A percentile compares a stretch with the other conserved stretches of the same genome.
These are phyloP conservation scores for Anisogramma anomala DNA, from an alignment of 2,329 filamentous ascomycete genomes.

Conservation along the genomic window DNA sequence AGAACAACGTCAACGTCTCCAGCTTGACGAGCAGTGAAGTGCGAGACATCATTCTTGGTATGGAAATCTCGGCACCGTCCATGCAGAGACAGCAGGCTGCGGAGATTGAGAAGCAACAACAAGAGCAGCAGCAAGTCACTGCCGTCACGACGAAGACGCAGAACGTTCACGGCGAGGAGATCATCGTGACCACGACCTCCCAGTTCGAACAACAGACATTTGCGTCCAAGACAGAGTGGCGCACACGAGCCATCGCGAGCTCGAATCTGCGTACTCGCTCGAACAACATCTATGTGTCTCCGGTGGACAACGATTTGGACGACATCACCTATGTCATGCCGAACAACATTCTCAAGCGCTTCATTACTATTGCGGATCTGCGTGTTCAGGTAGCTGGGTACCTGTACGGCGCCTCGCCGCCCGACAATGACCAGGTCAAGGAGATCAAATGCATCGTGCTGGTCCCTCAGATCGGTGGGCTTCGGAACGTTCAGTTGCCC, in stretches of 20 bases:
- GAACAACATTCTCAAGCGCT: conserved; percentile 95
- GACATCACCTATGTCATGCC: conserved; percentile 97
- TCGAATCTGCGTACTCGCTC: conserved; percentile 86
- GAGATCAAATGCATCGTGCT: conserved; percentile 95
- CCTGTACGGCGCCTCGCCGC: conserved; percentile 82
- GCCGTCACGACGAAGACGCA: conserved; percentile 97
- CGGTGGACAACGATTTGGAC: conserved; percentile 82
- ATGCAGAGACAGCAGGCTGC: conserved; percentile 97
- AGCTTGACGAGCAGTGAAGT: conserved; percentile 95
- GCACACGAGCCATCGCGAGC: conserved; percentile 89
- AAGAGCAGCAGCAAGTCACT: conserved; percentile 91
- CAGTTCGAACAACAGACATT: conserved; percentile 97
- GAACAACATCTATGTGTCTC: conserved; percentile 98
- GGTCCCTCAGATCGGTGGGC: conserved; percentile 90
- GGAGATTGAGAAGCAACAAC: conserved; percentile 97
- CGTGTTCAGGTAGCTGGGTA: conserved; percentile 95
- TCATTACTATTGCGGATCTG: conserved; percentile 94
- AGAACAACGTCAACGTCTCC: conserved; percentile 98
- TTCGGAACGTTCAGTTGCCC: conserved; percentile 82
- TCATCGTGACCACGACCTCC: conserved; percentile 95
- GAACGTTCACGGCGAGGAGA: conserved; percentile 92
- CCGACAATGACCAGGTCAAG: conserved; percentile 93
- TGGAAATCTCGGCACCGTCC: conserved; percentile 97
- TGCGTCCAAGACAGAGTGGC: conserved; percentile 97
- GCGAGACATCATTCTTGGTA: conserved; percentile 94